These are phyloP conservation scores for Penicillium chermesinum DNA, from an alignment of 495 filamentous ascomycete genomes.

Conservation along the genomic window DNA sequence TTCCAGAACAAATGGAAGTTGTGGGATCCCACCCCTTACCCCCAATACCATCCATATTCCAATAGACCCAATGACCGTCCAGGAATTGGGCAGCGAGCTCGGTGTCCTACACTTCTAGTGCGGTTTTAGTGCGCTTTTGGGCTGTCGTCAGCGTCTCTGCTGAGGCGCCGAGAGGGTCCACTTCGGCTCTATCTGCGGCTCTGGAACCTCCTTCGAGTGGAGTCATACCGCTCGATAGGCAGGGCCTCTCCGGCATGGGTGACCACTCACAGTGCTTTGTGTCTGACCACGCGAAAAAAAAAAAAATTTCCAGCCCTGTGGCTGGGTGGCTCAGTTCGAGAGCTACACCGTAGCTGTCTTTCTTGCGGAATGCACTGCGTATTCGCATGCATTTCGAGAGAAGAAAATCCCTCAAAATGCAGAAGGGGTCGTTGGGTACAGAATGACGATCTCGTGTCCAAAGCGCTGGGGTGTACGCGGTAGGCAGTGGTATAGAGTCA, in stretches of 20 bases:
- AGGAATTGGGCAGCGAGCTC: no score
- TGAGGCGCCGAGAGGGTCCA: constrained; percentile 14
- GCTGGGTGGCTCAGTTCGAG: no score
- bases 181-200: constrained; percentile 31
- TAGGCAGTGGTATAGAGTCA: no score
- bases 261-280: constrained; percentile 13
- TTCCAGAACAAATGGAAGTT: background rate
- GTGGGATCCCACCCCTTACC: background rate
- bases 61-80: no score
- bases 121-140: no score
- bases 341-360: constrained; percentile 19
- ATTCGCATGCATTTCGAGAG: no score
- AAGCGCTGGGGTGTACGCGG: no score
- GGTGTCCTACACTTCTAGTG: no score
- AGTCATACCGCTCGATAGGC: constrained; percentile 3
- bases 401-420: constrained; percentile 2
- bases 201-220: constrained; percentile 27
- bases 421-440: constrained; percentile 2
- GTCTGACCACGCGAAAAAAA: constrained; percentile 12
- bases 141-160: no score
- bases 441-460: no score
- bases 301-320: no score
- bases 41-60: background rate
- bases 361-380: constrained; percentile 2
- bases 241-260: constrained; percentile 17